Evolutionary conservation across 257 asterid genomes (phyloP).

Genomic region (Euphrasia confusa): DNA sequence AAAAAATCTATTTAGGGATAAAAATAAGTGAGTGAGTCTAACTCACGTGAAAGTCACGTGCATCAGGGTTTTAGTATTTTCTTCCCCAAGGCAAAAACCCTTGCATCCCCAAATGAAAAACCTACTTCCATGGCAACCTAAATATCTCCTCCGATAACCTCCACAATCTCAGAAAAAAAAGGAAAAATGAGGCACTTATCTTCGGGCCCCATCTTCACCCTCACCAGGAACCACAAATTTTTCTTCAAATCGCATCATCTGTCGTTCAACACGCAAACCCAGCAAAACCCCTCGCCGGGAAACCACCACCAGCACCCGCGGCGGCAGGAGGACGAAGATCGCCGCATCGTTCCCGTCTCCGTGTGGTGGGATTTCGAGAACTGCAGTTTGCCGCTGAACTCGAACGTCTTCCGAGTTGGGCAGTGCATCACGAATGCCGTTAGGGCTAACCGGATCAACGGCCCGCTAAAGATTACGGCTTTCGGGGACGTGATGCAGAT

Average conservation of each 20-base stretch:
- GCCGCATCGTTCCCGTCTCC: conserved; percentile 72
- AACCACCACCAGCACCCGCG: conserved; percentile 29
- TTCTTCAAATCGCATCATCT: conserved; percentile 21
- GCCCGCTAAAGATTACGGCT: conserved; percentile 85
- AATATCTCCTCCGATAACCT: not conserved
- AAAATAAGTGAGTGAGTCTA: no score
- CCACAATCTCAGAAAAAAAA: not conserved
- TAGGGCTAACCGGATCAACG: conserved; percentile 78
- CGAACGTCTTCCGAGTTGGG: conserved; percentile 57
- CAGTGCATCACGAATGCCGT: conserved; percentile 64
- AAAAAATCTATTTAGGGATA: no score
- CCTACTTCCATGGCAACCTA: not conserved
- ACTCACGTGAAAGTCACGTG: no score
- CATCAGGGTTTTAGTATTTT: not conserved
- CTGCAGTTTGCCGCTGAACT: conserved; percentile 52
- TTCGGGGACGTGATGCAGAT: conserved; percentile 84
- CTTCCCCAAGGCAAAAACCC: not conserved
- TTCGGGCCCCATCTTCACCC: conserved; percentile 31
- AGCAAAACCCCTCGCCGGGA: conserved; percentile 22
- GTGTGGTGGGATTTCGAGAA: conserved; percentile 99
- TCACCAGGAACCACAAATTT: conserved; percentile 24
- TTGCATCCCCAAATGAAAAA: not conserved
- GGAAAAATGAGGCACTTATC: conserved; percentile 36
- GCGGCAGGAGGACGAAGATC: conserved; percentile 68
- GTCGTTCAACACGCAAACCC: conserved; percentile 26